Base-by-base conservation (phyloP, 1,139 yeast species). In the Sugiyamaella japonica region DNA sequence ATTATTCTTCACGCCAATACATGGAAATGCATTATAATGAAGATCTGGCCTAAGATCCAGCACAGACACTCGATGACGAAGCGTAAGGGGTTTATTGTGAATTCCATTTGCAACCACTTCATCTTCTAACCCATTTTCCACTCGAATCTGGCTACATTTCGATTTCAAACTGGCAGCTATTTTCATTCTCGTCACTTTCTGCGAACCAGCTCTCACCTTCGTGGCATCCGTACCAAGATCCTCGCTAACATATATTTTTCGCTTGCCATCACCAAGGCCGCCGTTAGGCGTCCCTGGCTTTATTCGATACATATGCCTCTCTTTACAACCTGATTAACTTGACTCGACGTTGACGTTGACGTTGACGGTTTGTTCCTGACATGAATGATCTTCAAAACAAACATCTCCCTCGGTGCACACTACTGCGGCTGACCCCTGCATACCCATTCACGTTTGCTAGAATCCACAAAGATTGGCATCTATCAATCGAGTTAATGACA, bases 41-140 rank as follows among this genome's bases (percentile, higher is more conserved):
- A 48, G 40, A n/a, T 48, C 46, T 13, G 51, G 45, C 34, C 39
- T 40, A 13, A 48, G 40, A 29, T 48, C 51, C 29, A 48, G 12
- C n/a, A 39, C 51, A 10, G 51, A 48, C 7, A 48, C 51, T 7
- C 45, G 44, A 13, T 40, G 45, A 1, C 45, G 38, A 17, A 40
- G 12, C 7, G 16, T 15, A 2, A n/a, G 41, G 25, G 8, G 32
- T 29, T 29, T 9, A 17, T 17, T 25, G 13, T 4, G 2, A 13
- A 3, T 7, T 28, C 25, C 5, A 20, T 20, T 20, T 20, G 5
- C 25, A 20, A 20, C 25, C 6, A 3, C 5, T 20, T 20, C 5
- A 3, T 20, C 25, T 20, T 20, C 25, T 3, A 3, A 20, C 25
- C 25, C 25, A 6, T 20, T 20, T 20, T 20, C 25, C 39, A 15